phyloP scores from a whole-genome alignment of 345 rosid genomes.

The Anacardium occidentale region DNA sequence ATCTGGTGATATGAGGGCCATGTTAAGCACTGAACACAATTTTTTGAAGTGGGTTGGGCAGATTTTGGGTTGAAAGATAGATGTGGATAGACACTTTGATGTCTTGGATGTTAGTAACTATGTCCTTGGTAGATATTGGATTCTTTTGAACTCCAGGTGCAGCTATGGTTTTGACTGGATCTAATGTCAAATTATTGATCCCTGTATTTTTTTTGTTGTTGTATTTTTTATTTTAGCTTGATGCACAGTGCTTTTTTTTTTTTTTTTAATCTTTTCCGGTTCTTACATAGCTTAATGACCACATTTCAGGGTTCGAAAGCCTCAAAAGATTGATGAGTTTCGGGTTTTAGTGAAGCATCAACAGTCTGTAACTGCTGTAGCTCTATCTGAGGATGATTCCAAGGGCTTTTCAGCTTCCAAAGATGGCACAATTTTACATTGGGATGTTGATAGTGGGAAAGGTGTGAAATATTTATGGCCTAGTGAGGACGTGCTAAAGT shows the following conservation, averaged over 20 bases:
- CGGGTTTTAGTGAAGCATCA: slow-evolving; percentile 61
- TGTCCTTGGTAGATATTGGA: not conserved
- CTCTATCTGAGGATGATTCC: slow-evolving; percentile 80
- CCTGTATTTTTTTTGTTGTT: not conserved
- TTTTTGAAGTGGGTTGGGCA: no score
- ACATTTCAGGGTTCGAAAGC: slow-evolving; percentile 64
- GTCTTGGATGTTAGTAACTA: not conserved
- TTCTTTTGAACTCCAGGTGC: not conserved
- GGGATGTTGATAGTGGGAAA: slow-evolving; percentile 84
- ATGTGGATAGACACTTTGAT: not conserved
- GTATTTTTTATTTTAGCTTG: not conserved
- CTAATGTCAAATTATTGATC: not conserved
- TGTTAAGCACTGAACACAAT: no score
- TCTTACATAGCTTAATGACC: slow-evolving; percentile 17
- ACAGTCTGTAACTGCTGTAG: slow-evolving; percentile 72
- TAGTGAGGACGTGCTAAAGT: slow-evolving; percentile 55
- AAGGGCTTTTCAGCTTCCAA: slow-evolving; percentile 91
- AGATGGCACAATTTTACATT: slow-evolving; percentile 76
- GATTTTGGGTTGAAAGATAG: no score
- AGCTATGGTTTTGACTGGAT: not conserved
- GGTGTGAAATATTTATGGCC: slow-evolving; percentile 75
- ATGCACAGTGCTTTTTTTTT: not conserved
- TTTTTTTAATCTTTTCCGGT: not conserved
- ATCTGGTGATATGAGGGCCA: not conserved
- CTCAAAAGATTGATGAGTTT: slow-evolving; percentile 52